phyloP scores from a whole-genome alignment of 805 yeast genomes.

The Tetrapisispora iriomotensis region DNA sequence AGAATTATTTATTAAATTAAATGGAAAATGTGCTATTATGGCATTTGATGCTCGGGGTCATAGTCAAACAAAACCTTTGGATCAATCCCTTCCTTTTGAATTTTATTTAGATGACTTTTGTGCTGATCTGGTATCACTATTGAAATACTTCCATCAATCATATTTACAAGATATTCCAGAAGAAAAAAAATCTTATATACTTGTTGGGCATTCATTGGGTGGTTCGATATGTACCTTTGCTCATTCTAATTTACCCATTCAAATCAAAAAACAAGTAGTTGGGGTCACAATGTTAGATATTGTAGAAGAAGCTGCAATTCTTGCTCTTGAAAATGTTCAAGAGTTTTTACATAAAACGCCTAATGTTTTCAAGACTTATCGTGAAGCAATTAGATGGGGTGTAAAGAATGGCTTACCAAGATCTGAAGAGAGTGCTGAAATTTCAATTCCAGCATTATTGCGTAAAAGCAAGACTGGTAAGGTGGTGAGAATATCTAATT shows the following conservation, averaged over 20 bases:
- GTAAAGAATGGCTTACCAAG: constrained; percentile 44
- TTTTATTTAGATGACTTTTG: constrained; percentile 44
- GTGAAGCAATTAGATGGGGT: constrained; percentile 77
- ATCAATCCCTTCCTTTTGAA: constrained; percentile 21
- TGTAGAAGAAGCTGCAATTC: constrained; percentile 85
- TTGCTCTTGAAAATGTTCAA: constrained; percentile 58
- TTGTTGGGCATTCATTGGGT: constrained; percentile 89
- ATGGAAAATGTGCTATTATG: constrained; percentile 49
- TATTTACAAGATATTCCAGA: constrained; percentile 6
- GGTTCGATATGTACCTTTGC: constrained; percentile 70
- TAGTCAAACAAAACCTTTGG: constrained; percentile 40
- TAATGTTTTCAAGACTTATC: constrained; percentile 37
- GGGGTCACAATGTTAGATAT: constrained; percentile 83
- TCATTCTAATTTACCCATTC: constrained; percentile 20
- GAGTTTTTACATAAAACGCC: constrained; percentile 62
- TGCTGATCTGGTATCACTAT: constrained; percentile 45
- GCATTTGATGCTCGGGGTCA: constrained; percentile 82
- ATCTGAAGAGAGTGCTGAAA: constrained; percentile 49
- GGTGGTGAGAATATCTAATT: constrained; percentile 55
- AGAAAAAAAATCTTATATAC: constrained; percentile 32
- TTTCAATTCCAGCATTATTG: constrained; percentile 72
- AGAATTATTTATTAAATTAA: constrained; percentile 24
- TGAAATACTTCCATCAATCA: constrained; percentile 31
- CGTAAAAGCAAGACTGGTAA: constrained; percentile 14
- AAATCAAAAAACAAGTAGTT: constrained; percentile 29